Base-by-base conservation (phyloP, 306 rosid species). In the Betula pendula region DNA sequence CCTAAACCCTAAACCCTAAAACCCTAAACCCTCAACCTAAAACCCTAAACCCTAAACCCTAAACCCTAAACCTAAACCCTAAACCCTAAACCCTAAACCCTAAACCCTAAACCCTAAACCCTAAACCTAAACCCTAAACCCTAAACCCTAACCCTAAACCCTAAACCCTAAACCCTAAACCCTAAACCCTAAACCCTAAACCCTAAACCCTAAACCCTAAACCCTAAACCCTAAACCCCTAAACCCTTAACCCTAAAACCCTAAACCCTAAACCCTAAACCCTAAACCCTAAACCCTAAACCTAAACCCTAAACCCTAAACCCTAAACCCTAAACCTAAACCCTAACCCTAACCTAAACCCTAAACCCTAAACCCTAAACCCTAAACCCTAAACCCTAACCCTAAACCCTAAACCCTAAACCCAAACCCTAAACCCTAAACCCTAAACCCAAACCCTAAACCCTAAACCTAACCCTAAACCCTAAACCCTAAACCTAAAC, bases 41-140 rank as follows among this genome's bases (percentile, higher is more conserved):
- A 16, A 2, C 69, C 69, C 3, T n/a, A n/a, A n/a, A n/a, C 60
- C 78, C 59, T 16, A 62, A 42, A 43, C 47, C 71, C 27, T 15
- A 75, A 42, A 25, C 71, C 78, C 59, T 60, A 75, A 60, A 43
- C 78, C 59, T 44, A 44, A 75, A 25, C 59, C 71, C 43, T 2
- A 12, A 74, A 74, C 40, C 69, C 40, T 12, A 56, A 74, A 56
- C 55, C 77, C 24, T 12, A 55, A 56, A 40, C 68, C 42, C 19
- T 9, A 74, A 55, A 10, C 70, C 69, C 25, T 5, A 55, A 55
- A 38, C 51, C 69, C 59, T 11, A 60, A 75, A 43, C 45, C 59
- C 47, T 8, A 75, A 60, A 25, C 78, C 71, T 60, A 20, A 75
- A 62, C 44, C 58, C 59, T 43, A 40, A 75, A 62, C 44, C 58